Evolutionary conservation across 2,329 filamentous ascomycete genomes (phyloP).

Genomic region (Tricladium varicosporioides): DNA sequence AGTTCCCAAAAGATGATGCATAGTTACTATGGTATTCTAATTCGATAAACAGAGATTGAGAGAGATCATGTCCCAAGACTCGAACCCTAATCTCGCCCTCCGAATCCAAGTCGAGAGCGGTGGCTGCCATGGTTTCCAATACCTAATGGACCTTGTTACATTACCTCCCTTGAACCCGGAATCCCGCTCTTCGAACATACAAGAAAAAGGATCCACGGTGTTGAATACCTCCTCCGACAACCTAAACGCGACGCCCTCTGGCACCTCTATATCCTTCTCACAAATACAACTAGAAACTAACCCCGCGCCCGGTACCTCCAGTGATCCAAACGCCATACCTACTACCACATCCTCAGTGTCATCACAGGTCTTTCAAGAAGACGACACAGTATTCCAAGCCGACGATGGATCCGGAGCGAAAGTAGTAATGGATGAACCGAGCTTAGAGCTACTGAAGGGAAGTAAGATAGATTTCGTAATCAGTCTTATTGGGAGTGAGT

Average conservation of each 20-base stretch:
- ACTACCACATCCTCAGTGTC: background rate
- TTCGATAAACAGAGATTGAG: slow-evolving; percentile 26
- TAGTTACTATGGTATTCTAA: slow-evolving; percentile 3
- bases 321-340: slow-evolving; percentile 18
- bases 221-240: slow-evolving; percentile 20
- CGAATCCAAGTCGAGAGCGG: slow-evolving; percentile 90
- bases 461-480: slow-evolving; percentile 96
- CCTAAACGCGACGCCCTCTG: slow-evolving; percentile 16
- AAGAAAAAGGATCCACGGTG: slow-evolving; percentile 18
- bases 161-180: slow-evolving; percentile 39
- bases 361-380: slow-evolving; percentile 47
- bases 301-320: too few species aligned
- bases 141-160: slow-evolving; percentile 82
- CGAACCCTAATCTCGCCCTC: slow-evolving; percentile 79
- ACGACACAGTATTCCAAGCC: slow-evolving; percentile 86
- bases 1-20: background rate
- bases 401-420: slow-evolving; percentile 62
- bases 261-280: too few species aligned
- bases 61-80: slow-evolving; percentile 70
- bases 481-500: slow-evolving; percentile 92
- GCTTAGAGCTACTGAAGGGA: slow-evolving; percentile 82
- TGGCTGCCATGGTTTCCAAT: slow-evolving; percentile 97
- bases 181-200: background rate
- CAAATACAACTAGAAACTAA: too few species aligned
- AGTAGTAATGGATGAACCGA: slow-evolving; percentile 84